Evolutionary conservation across 352 stramenopile genomes (phyloP).

Genomic region (Pythium apleroticum): DNA sequence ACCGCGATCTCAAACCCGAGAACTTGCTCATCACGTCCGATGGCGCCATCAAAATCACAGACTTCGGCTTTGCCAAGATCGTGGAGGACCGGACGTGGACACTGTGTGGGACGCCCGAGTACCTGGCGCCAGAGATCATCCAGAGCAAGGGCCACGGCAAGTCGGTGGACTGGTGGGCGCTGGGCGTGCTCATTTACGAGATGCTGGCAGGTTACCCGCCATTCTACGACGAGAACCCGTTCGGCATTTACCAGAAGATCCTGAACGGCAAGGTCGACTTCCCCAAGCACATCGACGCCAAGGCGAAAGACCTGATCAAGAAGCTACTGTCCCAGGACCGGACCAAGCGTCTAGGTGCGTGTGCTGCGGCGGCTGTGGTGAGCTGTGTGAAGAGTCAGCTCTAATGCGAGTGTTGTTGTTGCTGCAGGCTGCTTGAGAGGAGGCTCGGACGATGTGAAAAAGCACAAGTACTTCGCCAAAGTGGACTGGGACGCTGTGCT

Average conservation of each 20-base stretch:
- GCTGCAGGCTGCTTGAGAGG: slow-evolving; percentile 86
- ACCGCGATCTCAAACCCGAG: slow-evolving; percentile 88
- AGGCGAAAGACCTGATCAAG: slow-evolving; percentile 91
- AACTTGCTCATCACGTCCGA: slow-evolving; percentile 87
- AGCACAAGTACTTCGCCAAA: slow-evolving; percentile 92
- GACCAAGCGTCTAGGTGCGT: slow-evolving; percentile 85
- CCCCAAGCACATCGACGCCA: slow-evolving; percentile 88
- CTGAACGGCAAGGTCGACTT: slow-evolving; percentile 90
- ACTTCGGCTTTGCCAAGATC: slow-evolving; percentile 87
- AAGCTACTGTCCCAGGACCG: slow-evolving; percentile 89
- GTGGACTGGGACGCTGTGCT: slow-evolving; percentile 87
- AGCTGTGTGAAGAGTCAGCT: background rate
- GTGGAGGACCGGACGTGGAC: slow-evolving; percentile 83
- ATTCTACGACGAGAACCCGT: slow-evolving; percentile 66
- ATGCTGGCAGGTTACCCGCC: slow-evolving; percentile 74
- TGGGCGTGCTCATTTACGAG: slow-evolving; percentile 80
- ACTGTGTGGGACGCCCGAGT: slow-evolving; percentile 86
- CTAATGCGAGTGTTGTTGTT: background rate
- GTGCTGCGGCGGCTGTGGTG: slow-evolving; percentile 2
- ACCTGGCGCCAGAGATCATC: slow-evolving; percentile 81
- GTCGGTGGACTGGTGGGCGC: slow-evolving; percentile 78
- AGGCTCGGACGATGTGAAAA: slow-evolving; percentile 88
- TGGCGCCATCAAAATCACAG: slow-evolving; percentile 91
- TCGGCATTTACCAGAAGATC: slow-evolving; percentile 95
- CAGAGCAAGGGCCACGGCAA: slow-evolving; percentile 83